A percentile compares a stretch with the other conserved stretches of the same genome.
These are phyloP conservation scores for Lithocarpus polystachyus DNA, from an alignment of 306 rosid species.

Conservation along the genomic window DNA sequence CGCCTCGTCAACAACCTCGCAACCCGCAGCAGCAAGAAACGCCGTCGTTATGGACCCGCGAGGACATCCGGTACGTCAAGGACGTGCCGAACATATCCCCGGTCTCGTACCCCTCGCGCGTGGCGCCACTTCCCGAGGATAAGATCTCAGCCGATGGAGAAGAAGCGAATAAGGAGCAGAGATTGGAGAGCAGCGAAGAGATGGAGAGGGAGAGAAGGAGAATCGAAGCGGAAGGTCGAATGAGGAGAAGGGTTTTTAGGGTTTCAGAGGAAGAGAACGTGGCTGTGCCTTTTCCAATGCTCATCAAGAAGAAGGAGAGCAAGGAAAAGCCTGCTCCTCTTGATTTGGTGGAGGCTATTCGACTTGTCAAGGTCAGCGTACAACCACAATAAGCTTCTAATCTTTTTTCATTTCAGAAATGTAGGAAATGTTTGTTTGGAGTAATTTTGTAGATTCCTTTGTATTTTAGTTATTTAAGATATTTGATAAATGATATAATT, in stretches of 20 bases:
- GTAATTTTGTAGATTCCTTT: neutral
- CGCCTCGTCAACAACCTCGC: slow-evolving; percentile 7
- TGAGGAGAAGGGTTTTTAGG: slow-evolving; percentile 40
- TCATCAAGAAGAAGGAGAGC: slow-evolving; percentile 52
- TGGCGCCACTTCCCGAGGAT: slow-evolving; percentile 86
- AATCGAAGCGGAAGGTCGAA: slow-evolving; percentile 42
- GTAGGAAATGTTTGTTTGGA: neutral
- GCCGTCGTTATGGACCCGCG: slow-evolving; percentile 52
- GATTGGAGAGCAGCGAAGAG: slow-evolving; percentile 16
- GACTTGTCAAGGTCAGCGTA: slow-evolving; percentile 74
- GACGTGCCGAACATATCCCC: slow-evolving; percentile 54
- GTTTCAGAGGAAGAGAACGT: slow-evolving; percentile 50
- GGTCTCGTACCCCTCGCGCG: slow-evolving; percentile 57
- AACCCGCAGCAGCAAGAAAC: slow-evolving; percentile 28
- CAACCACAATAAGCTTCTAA: neutral
- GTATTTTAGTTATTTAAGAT: too few species aligned
- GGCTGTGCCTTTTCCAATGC: slow-evolving; percentile 66
- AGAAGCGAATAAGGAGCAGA: slow-evolving; percentile 1
- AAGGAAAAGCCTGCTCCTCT: slow-evolving; percentile 60
- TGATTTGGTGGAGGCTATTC: slow-evolving; percentile 81
- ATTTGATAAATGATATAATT: too few species aligned
- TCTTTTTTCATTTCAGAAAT: neutral
- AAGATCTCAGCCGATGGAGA: slow-evolving; percentile 17
- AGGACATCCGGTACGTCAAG: slow-evolving; percentile 68
- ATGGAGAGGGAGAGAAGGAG: slow-evolving; percentile 48